These are phyloP conservation scores for Rhodotorula mucilaginosa DNA, from an alignment of 1,284 basidiomycete genomes.

Conservation along the genomic window DNA sequence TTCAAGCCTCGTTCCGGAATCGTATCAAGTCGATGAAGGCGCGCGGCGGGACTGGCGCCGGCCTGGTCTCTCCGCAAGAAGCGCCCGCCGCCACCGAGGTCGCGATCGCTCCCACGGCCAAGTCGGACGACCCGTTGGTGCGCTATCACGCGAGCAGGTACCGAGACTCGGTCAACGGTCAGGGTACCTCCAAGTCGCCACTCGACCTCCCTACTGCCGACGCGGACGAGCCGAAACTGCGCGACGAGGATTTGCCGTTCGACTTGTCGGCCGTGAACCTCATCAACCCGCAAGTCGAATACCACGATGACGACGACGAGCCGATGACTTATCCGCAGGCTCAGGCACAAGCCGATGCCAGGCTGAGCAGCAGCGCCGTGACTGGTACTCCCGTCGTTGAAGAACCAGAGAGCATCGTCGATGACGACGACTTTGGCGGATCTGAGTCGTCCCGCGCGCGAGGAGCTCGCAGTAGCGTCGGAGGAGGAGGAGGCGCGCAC, in stretches of 20 bases:
- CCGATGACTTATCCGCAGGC: not conserved
- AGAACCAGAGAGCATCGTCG: not conserved
- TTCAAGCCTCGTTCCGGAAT: constrained; percentile 9
- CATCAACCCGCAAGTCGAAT: constrained; percentile 2
- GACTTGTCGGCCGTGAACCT: constrained; percentile 9
- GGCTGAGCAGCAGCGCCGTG: not conserved
- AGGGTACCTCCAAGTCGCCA: too few relatives aligned
- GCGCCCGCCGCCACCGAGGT: not conserved
- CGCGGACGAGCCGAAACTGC: not conserved
- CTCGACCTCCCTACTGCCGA: not conserved
- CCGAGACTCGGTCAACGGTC: not conserved
- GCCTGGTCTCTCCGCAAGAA: not conserved
- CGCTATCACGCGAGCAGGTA: not conserved
- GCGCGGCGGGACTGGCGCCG: not conserved
- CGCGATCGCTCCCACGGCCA: not conserved
- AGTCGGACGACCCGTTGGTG: not conserved
- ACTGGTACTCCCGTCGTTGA: not conserved
- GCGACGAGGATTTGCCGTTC: constrained; percentile 3
- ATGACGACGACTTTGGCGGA: too few relatives aligned
- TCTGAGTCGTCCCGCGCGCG: too few relatives aligned
- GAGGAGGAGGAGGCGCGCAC: not conserved
- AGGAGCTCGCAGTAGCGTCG: not conserved
- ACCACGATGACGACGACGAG: not conserved
- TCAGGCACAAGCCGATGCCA: not conserved
- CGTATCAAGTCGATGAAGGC: constrained; percentile 14